Conservation (phyloP, 306 rosid species). For the Fragaria ananassa region DNA sequence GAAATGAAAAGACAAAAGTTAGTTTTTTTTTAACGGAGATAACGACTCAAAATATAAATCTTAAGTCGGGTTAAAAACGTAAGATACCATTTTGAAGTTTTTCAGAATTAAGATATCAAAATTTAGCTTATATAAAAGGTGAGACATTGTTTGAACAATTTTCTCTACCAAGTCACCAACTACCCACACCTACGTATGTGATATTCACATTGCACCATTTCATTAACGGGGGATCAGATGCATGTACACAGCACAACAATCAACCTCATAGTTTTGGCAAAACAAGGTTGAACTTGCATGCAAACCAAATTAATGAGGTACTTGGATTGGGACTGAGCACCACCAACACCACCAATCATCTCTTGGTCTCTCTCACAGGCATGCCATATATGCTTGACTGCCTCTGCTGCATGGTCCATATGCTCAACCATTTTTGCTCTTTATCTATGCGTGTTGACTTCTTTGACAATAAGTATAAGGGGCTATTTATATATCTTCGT, state of each 20-base stretch:
- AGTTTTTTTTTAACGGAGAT: too few species aligned
- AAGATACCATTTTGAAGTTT: too few species aligned
- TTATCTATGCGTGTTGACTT: slow-evolving; percentile 4
- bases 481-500: too few species aligned
- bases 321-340: background rate
- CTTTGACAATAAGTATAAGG: too few species aligned
- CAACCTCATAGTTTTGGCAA: background rate
- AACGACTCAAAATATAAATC: too few species aligned
- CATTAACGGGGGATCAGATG: background rate
- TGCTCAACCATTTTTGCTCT: slow-evolving; percentile 2
- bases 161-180: background rate
- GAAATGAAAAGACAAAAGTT: too few species aligned
- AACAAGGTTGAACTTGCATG: background rate
- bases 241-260: background rate
- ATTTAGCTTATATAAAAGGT: too few species aligned
- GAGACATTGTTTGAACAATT: too few species aligned
- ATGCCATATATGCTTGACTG: background rate
- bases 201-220: background rate
- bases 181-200: background rate
- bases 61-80: too few species aligned
- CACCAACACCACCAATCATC: background rate
- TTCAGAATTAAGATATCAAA: too few species aligned
- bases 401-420: background rate
- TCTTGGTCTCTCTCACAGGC: background rate
- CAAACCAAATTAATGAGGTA: background rate